phyloP scores from a whole-genome alignment of 768 basidiomycete genomes.

The Xerocomellus chrysenteron region DNA sequence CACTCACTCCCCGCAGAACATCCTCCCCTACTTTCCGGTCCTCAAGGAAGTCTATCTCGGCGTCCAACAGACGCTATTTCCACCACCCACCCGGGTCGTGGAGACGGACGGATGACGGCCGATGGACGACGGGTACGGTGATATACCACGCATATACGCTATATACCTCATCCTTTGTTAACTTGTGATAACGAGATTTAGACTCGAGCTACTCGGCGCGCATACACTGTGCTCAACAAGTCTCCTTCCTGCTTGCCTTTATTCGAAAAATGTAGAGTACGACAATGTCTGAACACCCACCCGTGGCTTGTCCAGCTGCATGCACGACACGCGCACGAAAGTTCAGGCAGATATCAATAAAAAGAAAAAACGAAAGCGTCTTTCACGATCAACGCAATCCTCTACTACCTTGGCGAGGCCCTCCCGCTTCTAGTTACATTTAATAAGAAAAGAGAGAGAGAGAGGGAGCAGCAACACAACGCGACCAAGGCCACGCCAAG shows the following conservation, averaged over 20 bases:
- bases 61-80: slow-evolving; percentile 47
- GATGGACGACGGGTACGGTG: neutral
- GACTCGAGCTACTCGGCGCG: too few species aligned
- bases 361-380: neutral
- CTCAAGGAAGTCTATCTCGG: slow-evolving; percentile 58
- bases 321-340: too few species aligned
- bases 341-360: neutral
- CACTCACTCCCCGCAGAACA: slow-evolving; percentile 41
- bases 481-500: neutral
- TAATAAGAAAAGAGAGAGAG: neutral
- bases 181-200: neutral
- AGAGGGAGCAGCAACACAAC: neutral
- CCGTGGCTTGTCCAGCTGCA: too few species aligned
- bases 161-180: neutral
- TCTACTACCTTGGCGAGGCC: neutral
- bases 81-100: neutral
- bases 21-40: slow-evolving; percentile 61
- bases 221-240: neutral
- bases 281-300: too few species aligned
- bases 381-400: neutral
- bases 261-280: too few species aligned
- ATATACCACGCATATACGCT: neutral
- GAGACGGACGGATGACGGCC: neutral
- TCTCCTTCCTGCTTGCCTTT: too few species aligned
- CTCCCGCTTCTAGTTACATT: slow-evolving; percentile 11